Evolutionary conservation across 371 early-diverging fungal species (phyloP).

Genomic region (Apophysomyces sp.): DNA sequence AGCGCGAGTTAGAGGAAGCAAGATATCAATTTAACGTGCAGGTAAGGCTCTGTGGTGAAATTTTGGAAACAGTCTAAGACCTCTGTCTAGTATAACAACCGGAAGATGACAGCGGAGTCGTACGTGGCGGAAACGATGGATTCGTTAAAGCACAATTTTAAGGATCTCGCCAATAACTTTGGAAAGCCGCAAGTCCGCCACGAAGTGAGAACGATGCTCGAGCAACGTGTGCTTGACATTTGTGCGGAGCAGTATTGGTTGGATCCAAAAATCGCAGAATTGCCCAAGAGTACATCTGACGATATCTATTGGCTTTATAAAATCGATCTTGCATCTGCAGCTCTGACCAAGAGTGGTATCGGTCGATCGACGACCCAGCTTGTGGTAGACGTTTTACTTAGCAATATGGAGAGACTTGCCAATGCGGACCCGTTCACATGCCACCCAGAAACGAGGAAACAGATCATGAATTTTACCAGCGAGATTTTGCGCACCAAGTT

Average conservation of each 20-base stretch:
- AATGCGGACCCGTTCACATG: constrained; percentile 80
- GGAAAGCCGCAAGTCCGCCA: constrained; percentile 89
- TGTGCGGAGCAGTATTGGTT: constrained; percentile 93
- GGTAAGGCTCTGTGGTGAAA: not conserved
- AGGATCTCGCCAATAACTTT: constrained; percentile 85
- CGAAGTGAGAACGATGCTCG: constrained; percentile 87
- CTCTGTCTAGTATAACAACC: constrained; percentile 80
- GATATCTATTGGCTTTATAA: constrained; percentile 83
- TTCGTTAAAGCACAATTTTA: constrained; percentile 88
- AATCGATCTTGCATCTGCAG: constrained; percentile 78
- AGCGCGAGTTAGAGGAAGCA: constrained; percentile 90
- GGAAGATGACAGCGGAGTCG: constrained; percentile 88
- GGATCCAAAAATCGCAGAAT: constrained; percentile 67
- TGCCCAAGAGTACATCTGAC: constrained; percentile 59
- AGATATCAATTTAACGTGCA: constrained; percentile 97
- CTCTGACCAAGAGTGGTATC: constrained; percentile 92
- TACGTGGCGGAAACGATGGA: constrained; percentile 96
- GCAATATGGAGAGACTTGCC: constrained; percentile 80
- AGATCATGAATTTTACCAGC: constrained; percentile 79
- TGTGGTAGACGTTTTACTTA: constrained; percentile 84
- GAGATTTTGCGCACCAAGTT: constrained; percentile 85
- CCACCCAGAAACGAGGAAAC: constrained; percentile 82
- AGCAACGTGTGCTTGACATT: constrained; percentile 86
- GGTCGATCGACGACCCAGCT: constrained; percentile 90
- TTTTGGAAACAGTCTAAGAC: not conserved